These are phyloP conservation scores for Trypanosoma platydactyli DNA, from an alignment of 208 protist genomes.

Conservation along the genomic window DNA sequence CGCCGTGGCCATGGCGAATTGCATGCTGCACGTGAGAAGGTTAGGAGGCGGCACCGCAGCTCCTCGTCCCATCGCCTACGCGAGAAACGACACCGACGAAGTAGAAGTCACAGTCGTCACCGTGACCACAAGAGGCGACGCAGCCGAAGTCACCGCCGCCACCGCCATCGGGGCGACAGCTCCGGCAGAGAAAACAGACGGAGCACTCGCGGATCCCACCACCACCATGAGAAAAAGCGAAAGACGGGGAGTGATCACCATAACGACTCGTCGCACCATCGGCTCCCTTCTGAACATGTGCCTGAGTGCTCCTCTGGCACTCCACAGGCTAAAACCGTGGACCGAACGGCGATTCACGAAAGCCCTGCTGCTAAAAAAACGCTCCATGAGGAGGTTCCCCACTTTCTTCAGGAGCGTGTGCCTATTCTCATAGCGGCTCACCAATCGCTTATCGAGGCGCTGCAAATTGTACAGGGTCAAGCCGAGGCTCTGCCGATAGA, in stretches of 20 bases:
- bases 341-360: background rate
- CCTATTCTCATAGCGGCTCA: constrained; percentile 59
- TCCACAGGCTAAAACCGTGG: background rate
- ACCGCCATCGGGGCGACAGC: constrained; percentile 15
- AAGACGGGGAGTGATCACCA: background rate
- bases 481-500: constrained; percentile 57
- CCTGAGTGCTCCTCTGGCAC: background rate
- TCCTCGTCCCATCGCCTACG: no score
- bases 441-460: constrained; percentile 36
- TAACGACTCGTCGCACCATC: background rate
- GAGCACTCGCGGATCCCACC: background rate
- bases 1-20: background rate
- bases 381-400: constrained; percentile 29
- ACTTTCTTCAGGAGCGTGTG: constrained; percentile 38
- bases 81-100: no score
- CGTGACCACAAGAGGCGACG: background rate
- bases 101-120: background rate
- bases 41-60: constrained; percentile 7
- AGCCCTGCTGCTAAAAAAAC: no score
- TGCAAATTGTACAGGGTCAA: constrained; percentile 32
- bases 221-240: background rate
- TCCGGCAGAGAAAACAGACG: background rate
- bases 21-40: constrained; percentile 5
- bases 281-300: background rate
- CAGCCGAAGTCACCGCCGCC: background rate